Evolutionary conservation across 345 rosid genomes (phyloP).

Genomic region (Camelina neglecta): DNA sequence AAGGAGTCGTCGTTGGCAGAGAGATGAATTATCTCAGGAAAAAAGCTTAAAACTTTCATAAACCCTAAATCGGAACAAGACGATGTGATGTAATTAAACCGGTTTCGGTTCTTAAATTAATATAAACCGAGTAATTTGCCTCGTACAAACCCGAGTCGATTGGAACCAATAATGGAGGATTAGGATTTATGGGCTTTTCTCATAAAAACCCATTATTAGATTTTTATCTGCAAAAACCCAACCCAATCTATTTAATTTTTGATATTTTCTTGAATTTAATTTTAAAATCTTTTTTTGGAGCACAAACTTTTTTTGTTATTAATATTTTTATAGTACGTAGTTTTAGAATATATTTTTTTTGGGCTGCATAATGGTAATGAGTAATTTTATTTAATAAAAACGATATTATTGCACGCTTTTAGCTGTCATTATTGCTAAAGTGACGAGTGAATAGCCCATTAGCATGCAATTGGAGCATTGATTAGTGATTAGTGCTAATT

Average conservation of each 20-base stretch:
- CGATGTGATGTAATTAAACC: constrained; percentile 11
- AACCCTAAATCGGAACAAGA: constrained; percentile 38
- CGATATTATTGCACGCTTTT: constrained; percentile 41
- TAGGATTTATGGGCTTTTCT: not conserved
- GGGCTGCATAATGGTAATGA: not conserved
- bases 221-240: not conserved
- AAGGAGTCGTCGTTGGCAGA: constrained; percentile 29
- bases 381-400: not conserved
- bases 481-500: constrained; percentile 30
- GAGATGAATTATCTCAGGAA: not conserved
- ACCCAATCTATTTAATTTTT: not conserved
- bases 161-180: not conserved
- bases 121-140: constrained; percentile 5
- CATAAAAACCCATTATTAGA: constrained; percentile 4
- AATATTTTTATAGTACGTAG: too few species aligned
- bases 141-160: not conserved
- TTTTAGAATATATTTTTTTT: not conserved
- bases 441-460: constrained; percentile 29
- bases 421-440: constrained; percentile 37
- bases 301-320: not conserved
- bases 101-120: not conserved
- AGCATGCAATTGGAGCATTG: constrained; percentile 43
- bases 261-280: not conserved
- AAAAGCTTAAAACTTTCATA: not conserved
- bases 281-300: too few species aligned